Evolutionary conservation across 2,329 filamentous ascomycete genomes (phyloP).

Genomic region (Arthrobotrys musiformis): DNA sequence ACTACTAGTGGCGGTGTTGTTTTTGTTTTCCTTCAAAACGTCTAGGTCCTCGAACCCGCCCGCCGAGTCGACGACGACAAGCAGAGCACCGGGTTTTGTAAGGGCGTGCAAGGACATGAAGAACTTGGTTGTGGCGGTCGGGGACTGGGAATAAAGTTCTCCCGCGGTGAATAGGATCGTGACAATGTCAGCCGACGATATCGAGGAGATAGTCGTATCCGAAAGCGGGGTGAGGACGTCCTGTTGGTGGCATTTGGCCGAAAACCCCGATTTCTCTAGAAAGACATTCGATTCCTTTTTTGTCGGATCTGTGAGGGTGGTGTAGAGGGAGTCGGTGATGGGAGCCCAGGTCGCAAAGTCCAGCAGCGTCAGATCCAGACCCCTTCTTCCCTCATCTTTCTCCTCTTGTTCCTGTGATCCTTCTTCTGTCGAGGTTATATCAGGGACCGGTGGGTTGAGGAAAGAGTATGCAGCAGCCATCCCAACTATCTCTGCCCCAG

Average conservation of each 20-base stretch:
- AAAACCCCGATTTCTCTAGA: conserved; percentile 63
- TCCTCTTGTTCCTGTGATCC: background rate
- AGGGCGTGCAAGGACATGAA: conserved; percentile 70
- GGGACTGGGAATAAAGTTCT: conserved; percentile 85
- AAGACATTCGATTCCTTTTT: conserved; percentile 66
- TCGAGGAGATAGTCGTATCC: conserved; percentile 26
- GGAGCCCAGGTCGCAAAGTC: conserved; percentile 83
- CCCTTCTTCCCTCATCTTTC: background rate
- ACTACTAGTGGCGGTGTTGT: background rate
- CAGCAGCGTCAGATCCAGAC: conserved; percentile 68
- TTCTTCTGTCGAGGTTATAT: background rate
- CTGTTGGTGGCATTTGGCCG: conserved; percentile 64
- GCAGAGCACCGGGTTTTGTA: conserved; percentile 44
- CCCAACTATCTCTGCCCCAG: conserved; percentile 68
- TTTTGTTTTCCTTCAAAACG: conserved; percentile 5
- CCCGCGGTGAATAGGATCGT: conserved; percentile 95
- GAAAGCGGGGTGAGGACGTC: conserved; percentile 65
- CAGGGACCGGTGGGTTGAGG: background rate
- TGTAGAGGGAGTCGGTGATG: conserved; percentile 71
- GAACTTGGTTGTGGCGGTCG: conserved; percentile 79
- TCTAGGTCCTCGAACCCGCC: conserved; percentile 55
- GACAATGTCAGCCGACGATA: conserved; percentile 68
- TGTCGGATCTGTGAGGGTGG: conserved; percentile 68
- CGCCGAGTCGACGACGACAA: conserved; percentile 42
- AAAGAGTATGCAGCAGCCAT: conserved; percentile 55